phyloP scores from a whole-genome alignment of 805 yeast genomes.

The Candida insectorum region DNA sequence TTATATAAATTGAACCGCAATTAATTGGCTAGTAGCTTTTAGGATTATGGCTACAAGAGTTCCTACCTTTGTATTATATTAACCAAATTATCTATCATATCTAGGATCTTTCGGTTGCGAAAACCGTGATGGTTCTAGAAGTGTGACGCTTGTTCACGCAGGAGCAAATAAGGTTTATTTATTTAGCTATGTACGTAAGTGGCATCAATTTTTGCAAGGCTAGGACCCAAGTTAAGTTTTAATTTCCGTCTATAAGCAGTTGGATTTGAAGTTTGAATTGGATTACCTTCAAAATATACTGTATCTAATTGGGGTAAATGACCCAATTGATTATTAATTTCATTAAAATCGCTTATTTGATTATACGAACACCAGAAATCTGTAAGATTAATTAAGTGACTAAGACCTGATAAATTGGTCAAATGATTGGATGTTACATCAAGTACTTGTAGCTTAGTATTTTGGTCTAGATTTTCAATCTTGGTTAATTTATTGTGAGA shows the following conservation, averaged over 20 bases:
- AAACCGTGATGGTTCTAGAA: too few species aligned
- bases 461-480: conserved; percentile 75
- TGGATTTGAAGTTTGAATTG: conserved; percentile 69
- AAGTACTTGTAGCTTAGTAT: conserved; percentile 61
- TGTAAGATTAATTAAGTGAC: conserved; percentile 67
- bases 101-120: too few species aligned
- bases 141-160: too few species aligned
- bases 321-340: conserved; percentile 64
- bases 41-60: too few species aligned
- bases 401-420: conserved; percentile 56
- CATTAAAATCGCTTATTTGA: conserved; percentile 61
- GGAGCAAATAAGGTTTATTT: too few species aligned
- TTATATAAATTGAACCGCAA: too few species aligned
- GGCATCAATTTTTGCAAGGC: conserved; percentile 85
- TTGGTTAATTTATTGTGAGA: conserved; percentile 77
- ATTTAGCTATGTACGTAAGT: conserved; percentile 47
- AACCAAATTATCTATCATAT: too few species aligned
- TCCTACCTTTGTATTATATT: too few species aligned
- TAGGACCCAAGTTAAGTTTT: conserved; percentile 65
- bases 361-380: conserved; percentile 94
- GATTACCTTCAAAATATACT: conserved; percentile 92
- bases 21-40: too few species aligned
- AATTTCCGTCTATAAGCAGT: conserved; percentile 85
- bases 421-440: conserved; percentile 81
- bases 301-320: conserved; percentile 68